Percentiles rank a stretch among this genome's conserved stretches.
These are phyloP conservation scores for Kurtzmaniella cleridarum DNA, from an alignment of 805 yeast genomes.

Conservation along the genomic window DNA sequence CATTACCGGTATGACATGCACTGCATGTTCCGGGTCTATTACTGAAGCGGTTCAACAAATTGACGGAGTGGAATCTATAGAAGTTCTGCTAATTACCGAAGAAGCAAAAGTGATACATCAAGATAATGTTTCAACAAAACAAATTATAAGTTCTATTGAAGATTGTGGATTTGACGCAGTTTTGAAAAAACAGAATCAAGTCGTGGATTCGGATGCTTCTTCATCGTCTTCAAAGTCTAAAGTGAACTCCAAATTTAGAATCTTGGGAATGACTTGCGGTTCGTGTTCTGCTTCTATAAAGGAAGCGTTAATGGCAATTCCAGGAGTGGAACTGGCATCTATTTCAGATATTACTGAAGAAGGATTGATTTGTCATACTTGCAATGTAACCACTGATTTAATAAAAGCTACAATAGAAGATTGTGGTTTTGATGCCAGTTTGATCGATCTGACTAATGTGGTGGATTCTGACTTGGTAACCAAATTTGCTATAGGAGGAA, in stretches of 20 bases:
- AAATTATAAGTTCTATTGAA: constrained; percentile 19
- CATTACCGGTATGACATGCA: constrained; percentile 34
- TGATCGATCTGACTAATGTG: constrained; percentile 3
- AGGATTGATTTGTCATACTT: constrained; percentile 52
- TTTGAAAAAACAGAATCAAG: too few species aligned
- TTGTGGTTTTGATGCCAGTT: constrained; percentile 30
- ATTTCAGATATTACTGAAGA: constrained; percentile 76
- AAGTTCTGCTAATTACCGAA: constrained; percentile 34
- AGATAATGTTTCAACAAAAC: constrained; percentile 8
- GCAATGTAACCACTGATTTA: constrained; percentile 22
- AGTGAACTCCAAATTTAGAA: constrained; percentile 32
- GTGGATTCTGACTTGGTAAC: background rate
- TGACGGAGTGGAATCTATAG: constrained; percentile 20
- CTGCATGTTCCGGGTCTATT: constrained; percentile 38
- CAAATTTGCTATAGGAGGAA: background rate
- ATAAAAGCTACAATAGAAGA: constrained; percentile 61
- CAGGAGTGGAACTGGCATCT: constrained; percentile 49
- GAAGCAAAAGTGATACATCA: constrained; percentile 25
- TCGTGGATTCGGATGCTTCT: background rate
- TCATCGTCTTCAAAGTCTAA: constrained; percentile 23
- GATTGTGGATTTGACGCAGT: constrained; percentile 25
- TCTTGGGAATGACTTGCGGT: constrained; percentile 89
- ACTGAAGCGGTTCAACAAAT: constrained; percentile 22
- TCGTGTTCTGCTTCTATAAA: constrained; percentile 73
- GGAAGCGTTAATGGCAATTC: constrained; percentile 40